Evolutionary conservation across 805 yeast species (phyloP).

Genomic region (Tetrapisispora pingtungensis): DNA sequence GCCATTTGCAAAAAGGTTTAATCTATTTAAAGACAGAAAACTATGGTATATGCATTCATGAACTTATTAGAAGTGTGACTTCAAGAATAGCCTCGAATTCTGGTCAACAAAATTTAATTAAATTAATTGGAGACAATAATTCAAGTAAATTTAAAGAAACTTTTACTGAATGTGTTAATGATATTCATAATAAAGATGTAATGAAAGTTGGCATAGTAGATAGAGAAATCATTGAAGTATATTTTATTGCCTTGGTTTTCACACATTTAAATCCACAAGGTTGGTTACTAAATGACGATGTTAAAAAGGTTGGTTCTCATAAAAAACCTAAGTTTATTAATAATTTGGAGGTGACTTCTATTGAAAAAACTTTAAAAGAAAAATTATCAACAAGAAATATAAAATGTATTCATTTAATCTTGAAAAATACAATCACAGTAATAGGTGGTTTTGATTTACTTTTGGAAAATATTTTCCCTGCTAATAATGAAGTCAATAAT

Average conservation of each 20-base stretch:
- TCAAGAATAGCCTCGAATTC: slow-evolving; percentile 41
- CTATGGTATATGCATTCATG: slow-evolving; percentile 17
- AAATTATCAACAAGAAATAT: slow-evolving; percentile 19
- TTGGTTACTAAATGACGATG: slow-evolving; percentile 13
- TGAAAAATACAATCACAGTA: slow-evolving; percentile 15
- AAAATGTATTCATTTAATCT: slow-evolving; percentile 20
- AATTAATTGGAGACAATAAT: slow-evolving; percentile 29
- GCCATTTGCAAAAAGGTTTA: slow-evolving; percentile 30
- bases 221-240: slow-evolving; percentile 26
- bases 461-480: not conserved
- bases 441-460: slow-evolving; percentile 25
- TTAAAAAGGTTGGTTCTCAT: not conserved
- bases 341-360: slow-evolving; percentile 11
- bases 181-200: slow-evolving; percentile 17
- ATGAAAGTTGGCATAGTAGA: slow-evolving; percentile 19
- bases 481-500: too few relatives aligned
- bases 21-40: slow-evolving; percentile 20
- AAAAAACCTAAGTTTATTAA: slow-evolving; percentile 3
- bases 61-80: slow-evolving; percentile 40
- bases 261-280: slow-evolving; percentile 14
- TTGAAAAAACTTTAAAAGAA: slow-evolving; percentile 14
- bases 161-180: slow-evolving; percentile 9
- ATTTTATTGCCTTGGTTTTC: slow-evolving; percentile 24
- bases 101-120: slow-evolving; percentile 39
- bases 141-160: slow-evolving; percentile 22